Evolutionary conservation across 2,329 filamentous ascomycete genomes (phyloP).

Genomic region (Colletotrichum cordylinicola): DNA sequence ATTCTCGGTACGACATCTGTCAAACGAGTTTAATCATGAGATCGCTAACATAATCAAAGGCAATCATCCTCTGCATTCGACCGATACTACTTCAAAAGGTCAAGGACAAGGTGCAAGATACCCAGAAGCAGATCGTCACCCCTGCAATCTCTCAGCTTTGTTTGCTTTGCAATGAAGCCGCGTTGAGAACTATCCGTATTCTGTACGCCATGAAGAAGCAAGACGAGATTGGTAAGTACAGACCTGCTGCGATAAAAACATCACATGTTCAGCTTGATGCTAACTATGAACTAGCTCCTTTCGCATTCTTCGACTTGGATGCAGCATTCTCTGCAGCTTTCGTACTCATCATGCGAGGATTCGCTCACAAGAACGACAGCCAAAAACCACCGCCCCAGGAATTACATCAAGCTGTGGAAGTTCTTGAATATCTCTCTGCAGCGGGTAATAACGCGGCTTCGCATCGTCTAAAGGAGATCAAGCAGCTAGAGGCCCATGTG

Average conservation of each 20-base stretch:
- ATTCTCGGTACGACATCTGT: slow-evolving; percentile 25
- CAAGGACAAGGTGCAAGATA: slow-evolving; percentile 31
- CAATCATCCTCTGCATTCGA: slow-evolving; percentile 33
- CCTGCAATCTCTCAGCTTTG: slow-evolving; percentile 24
- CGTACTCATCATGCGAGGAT: slow-evolving; percentile 31
- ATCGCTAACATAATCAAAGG: slow-evolving; percentile 9
- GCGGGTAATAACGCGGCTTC: slow-evolving; percentile 30
- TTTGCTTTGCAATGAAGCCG: slow-evolving; percentile 30
- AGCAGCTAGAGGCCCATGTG: slow-evolving; percentile 31
- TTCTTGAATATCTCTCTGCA: slow-evolving; percentile 27
- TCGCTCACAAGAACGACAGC: slow-evolving; percentile 25
- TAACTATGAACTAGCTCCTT: slow-evolving; percentile 18
- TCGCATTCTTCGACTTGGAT: slow-evolving; percentile 33
- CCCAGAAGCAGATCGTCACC: slow-evolving; percentile 24
- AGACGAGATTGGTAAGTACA: slow-evolving; percentile 25
- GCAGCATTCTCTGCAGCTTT: slow-evolving; percentile 33
- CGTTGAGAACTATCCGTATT: slow-evolving; percentile 30
- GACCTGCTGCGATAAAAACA: not conserved
- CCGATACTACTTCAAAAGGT: slow-evolving; percentile 32
- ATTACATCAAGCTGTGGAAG: slow-evolving; percentile 25
- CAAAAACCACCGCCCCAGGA: slow-evolving; percentile 29
- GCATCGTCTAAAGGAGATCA: slow-evolving; percentile 27
- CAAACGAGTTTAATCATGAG: not conserved
- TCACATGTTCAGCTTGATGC: not conserved
- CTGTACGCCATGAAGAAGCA: slow-evolving; percentile 26